Percentiles rank a stretch among this genome's conserved stretches.
Conservation (phyloP, 257 asterid genomes). For the Solanum okadae region DNA sequence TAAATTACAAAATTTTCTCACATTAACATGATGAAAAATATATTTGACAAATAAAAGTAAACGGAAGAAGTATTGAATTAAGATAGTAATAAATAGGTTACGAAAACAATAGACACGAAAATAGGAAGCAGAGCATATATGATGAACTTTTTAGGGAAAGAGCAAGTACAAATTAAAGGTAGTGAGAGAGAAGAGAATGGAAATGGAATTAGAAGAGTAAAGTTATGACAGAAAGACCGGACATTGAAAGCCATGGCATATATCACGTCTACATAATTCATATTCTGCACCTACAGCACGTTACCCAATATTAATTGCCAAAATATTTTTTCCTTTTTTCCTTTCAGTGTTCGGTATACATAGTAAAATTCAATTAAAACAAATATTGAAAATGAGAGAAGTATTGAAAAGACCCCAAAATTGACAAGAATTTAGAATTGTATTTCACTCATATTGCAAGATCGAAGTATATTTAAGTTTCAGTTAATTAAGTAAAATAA, state of each 20-base stretch:
- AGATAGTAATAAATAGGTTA: not conserved
- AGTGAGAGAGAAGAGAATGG: not conserved
- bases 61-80: too few relatives aligned
- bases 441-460: too few relatives aligned
- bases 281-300: not conserved
- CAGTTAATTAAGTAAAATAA: too few relatives aligned
- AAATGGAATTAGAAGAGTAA: not conserved
- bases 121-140: not conserved
- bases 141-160: not conserved
- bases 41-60: not conserved
- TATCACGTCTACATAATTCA: not conserved
- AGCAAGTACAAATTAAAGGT: not conserved
- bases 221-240: not conserved
- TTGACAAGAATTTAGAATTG: too few relatives aligned
- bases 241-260: not conserved
- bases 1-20: not conserved
- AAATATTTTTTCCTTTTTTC: not conserved
- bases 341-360: accelerated
- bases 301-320: not conserved
- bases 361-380: accelerated
- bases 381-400: too few relatives aligned
- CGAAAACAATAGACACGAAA: not conserved
- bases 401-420: too few relatives aligned
- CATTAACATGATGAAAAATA: too few relatives aligned
- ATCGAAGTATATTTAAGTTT: too few relatives aligned